phyloP scores from a whole-genome alignment of 2,329 filamentous ascomycete genomes.

The Pochonia chlamydosporia region DNA sequence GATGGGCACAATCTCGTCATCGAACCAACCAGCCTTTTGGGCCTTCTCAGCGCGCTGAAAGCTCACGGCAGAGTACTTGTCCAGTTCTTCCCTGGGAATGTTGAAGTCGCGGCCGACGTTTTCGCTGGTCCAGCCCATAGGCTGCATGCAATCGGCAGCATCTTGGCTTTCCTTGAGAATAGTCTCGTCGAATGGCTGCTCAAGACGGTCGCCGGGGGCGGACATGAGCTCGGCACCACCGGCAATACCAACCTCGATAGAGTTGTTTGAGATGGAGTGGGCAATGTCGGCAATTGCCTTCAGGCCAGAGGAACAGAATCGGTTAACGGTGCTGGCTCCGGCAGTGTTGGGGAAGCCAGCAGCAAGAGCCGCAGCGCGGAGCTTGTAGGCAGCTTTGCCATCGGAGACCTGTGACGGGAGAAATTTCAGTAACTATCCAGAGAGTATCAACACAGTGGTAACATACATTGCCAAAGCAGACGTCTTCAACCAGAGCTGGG shows the following conservation, averaged over 20 bases:
- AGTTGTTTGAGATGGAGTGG: slow-evolving; percentile 72
- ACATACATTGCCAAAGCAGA: slow-evolving; percentile 81
- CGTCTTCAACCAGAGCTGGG: slow-evolving; percentile 77
- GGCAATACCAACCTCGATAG: slow-evolving; percentile 83
- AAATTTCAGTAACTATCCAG: neutral
- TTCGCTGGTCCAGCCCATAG: slow-evolving; percentile 98
- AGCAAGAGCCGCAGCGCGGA: slow-evolving; percentile 80
- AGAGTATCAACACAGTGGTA: neutral
- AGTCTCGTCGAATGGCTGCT: slow-evolving; percentile 69
- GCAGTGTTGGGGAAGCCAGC: slow-evolving; percentile 92
- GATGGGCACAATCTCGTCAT: slow-evolving; percentile 92
- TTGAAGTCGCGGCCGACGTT: slow-evolving; percentile 91
- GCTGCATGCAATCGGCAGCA: slow-evolving; percentile 78
- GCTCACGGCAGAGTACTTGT: slow-evolving; percentile 79
- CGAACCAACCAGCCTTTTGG: slow-evolving; percentile 86
- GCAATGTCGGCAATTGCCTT: slow-evolving; percentile 95
- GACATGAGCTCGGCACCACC: slow-evolving; percentile 89
- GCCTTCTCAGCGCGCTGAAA: slow-evolving; percentile 83
- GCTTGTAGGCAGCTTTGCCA: slow-evolving; percentile 81
- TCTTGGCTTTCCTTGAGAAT: slow-evolving; percentile 69
- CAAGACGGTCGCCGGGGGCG: slow-evolving; percentile 61
- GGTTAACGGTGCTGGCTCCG: slow-evolving; percentile 76
- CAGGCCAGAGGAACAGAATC: slow-evolving; percentile 95
- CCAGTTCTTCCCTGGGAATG: slow-evolving; percentile 73
- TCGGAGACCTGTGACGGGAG: slow-evolving; percentile 62